Evolutionary conservation across 768 basidiomycete genomes (phyloP), one percentile per base, ranked within the genome.

Genomic region (Boletus sensibilis): DNA sequence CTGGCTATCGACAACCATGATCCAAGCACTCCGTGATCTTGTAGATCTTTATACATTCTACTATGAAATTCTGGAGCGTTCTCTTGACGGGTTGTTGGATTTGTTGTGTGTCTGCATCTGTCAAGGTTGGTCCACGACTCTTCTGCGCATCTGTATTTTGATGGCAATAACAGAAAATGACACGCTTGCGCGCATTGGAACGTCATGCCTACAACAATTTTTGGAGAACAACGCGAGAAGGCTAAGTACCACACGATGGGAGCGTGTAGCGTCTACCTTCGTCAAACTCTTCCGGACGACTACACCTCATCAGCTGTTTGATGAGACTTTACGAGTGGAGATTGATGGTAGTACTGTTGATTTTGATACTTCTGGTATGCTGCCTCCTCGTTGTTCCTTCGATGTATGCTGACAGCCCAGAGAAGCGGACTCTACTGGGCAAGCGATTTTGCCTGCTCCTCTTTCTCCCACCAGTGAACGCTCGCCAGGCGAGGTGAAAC

Each of bases 1-100:
- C 27, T 99, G 97, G 97, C 74, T 99, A 44, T 98, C 94, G 25
- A 97, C 97, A 14, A 99, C 97, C 3, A 94, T 99, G 91, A 97
- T 98, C 48, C 94, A 98, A 68, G 97, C 97, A 1, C 81, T 99
- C 44, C 86, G 97, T 43, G 91, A 98, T 72, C 80, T 98, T 58
- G 91, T 99, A 56, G 93, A 96, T 68, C 82, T 99, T 21, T 99
- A 95, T 70, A 95, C 97, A 2, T 92, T 86, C 75, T 94, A 94
- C 76, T 98, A 98, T 68, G 88, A 92, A 50, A 92, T 86, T 16
- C 72, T 99, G 64, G 92, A 94, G 62, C 83, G 90, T 37, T 91
- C 90, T 72, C 77, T 98, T 38, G 97, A 98, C 66, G 92, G 94
- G n/a, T 76, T 99, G 14, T 71, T 99, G 61, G 96, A 98, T 65